phyloP scores from a whole-genome alignment of 805 yeast species.

The Kodamaea kakaduensis region DNA sequence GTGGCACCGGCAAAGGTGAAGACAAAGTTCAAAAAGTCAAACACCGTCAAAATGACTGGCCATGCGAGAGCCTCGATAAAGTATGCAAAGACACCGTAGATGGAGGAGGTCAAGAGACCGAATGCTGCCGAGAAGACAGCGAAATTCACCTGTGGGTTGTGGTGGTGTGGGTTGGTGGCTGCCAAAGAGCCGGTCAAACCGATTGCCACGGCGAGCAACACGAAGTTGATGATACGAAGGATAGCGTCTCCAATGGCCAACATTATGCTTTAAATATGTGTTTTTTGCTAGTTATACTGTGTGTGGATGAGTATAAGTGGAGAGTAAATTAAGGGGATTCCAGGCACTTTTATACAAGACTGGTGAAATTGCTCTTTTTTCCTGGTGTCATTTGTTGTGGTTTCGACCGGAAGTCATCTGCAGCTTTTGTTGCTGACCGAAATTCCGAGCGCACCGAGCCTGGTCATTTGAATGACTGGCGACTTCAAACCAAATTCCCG shows the following conservation, averaged over 20 bases:
- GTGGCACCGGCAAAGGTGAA: conserved; percentile 95
- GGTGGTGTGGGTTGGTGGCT: conserved; percentile 50
- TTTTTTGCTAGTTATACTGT: background rate
- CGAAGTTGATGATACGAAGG: conserved; percentile 71
- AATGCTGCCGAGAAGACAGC: conserved; percentile 84
- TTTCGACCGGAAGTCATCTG: conserved; percentile 1
- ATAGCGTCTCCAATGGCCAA: conserved; percentile 71
- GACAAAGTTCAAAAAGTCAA: conserved; percentile 85
- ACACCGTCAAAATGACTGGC: conserved; percentile 69
- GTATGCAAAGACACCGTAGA: conserved; percentile 77
- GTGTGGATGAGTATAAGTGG: conserved; percentile 3
- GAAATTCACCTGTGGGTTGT: conserved; percentile 81
- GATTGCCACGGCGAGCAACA: conserved; percentile 70
- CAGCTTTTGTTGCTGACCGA: conserved; percentile 5
- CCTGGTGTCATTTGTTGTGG: conserved; percentile 3
- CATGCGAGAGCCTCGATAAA: conserved; percentile 77
- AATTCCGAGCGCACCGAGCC: conserved; percentile 3
- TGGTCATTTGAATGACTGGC: conserved; percentile 1
- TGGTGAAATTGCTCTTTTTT: conserved; percentile 4
- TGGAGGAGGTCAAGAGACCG: conserved; percentile 72
- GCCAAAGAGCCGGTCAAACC: conserved; percentile 90
- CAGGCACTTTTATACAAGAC: background rate
- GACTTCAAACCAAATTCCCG: too few relatives aligned
- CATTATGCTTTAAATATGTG: conserved; percentile 28
- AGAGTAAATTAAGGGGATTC: conserved; percentile 6